Percentiles rank a stretch among this genome's conserved stretches.
phyloP scores from a whole-genome alignment of 306 rosid species.

The Malus sieversii region DNA sequence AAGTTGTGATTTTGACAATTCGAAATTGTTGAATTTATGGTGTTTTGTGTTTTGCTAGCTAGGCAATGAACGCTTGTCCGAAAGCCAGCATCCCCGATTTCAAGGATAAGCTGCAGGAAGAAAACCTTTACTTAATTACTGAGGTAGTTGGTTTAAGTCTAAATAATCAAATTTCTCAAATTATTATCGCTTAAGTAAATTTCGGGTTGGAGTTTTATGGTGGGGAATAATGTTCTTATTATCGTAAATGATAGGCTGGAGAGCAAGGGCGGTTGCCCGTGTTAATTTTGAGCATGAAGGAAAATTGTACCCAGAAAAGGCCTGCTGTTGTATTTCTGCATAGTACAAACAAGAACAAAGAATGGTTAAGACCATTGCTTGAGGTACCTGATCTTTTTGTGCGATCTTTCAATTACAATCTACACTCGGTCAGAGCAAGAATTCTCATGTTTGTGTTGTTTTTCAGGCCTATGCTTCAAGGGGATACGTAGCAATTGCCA shows the following conservation, averaged over 20 bases:
- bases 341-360: constrained; percentile 62
- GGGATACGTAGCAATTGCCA: constrained; percentile 65
- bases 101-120: constrained; percentile 58
- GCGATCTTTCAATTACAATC: neutral
- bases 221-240: neutral
- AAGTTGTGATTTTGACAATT: neutral
- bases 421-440: neutral
- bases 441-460: neutral
- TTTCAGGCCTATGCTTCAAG: constrained; percentile 85
- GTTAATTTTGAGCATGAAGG: constrained; percentile 69
- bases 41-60: constrained; percentile 3
- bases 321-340: constrained; percentile 79
- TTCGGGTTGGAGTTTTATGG: neutral
- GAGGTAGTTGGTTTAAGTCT: constrained; percentile 41
- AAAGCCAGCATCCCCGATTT: constrained; percentile 35
- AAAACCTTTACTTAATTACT: constrained; percentile 53
- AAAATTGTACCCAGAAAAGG: constrained; percentile 31
- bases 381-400: constrained; percentile 36
- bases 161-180: neutral
- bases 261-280: constrained; percentile 87
- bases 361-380: constrained; percentile 66
- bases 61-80: constrained; percentile 61
- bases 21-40: neutral
- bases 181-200: neutral
- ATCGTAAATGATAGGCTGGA: constrained; percentile 48